These are phyloP conservation scores for Hygrophorus pudorinus DNA, from an alignment of 768 basidiomycete species.

Conservation along the genomic window DNA sequence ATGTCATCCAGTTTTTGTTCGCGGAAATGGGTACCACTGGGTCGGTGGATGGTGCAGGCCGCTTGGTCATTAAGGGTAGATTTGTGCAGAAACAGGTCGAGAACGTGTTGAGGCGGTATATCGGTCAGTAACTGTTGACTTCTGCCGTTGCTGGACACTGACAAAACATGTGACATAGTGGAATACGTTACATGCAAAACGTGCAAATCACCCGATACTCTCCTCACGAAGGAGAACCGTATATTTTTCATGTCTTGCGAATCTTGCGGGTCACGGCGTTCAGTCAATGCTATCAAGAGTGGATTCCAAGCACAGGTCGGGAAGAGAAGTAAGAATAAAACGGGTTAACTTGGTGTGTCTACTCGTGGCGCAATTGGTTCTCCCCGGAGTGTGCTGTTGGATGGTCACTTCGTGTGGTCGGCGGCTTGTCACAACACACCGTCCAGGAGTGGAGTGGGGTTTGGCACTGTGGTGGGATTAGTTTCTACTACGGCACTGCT, in stretches of 20 bases:
- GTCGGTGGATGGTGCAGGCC: slow-evolving; percentile 83
- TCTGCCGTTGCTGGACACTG: not conserved
- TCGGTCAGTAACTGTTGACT: slow-evolving; percentile 49
- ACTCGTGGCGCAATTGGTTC: not conserved
- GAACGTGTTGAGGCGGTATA: slow-evolving; percentile 92
- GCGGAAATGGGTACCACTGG: slow-evolving; percentile 98
- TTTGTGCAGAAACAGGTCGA: slow-evolving; percentile 99
- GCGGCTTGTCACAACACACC: no score
- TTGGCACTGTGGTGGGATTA: not conserved
- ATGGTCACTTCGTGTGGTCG: not conserved
- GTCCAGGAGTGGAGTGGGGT: not conserved
- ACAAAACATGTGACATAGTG: slow-evolving; percentile 33
- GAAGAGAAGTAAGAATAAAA: slow-evolving; percentile 76
- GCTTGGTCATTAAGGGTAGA: slow-evolving; percentile 93
- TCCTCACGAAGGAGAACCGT: slow-evolving; percentile 95
- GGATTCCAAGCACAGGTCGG: slow-evolving; percentile 97
- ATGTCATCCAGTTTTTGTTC: slow-evolving; percentile 95
- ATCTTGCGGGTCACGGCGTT: slow-evolving; percentile 82
- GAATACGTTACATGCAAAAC: slow-evolving; percentile 99
- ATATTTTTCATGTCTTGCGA: slow-evolving; percentile 97
- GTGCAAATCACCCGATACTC: slow-evolving; percentile 97
- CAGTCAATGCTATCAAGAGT: slow-evolving; percentile 95
- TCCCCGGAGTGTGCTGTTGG: not conserved
- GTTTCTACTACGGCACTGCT: not conserved
- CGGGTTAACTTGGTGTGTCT: slow-evolving; percentile 29